A percentile compares a stretch with the other conserved stretches of the same genome.
Evolutionary conservation across 108 stramenopile species (phyloP).

Genomic region (Asterionellopsis glacialis): DNA sequence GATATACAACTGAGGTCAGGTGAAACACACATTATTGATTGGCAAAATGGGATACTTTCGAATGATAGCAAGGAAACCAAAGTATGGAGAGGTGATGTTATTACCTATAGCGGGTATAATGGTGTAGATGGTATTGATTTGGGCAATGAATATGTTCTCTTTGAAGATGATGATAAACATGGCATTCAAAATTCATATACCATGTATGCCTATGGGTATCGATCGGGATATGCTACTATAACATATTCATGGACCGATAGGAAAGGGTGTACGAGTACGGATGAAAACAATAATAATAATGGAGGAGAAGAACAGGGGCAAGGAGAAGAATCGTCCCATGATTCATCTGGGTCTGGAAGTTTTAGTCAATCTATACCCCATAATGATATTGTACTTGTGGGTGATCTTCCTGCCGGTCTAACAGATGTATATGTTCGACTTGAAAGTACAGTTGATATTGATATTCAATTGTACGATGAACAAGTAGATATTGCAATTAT

Average conservation of each 20-base stretch:
- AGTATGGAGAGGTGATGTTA: neutral
- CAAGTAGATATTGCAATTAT: neutral
- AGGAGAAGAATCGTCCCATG: neutral
- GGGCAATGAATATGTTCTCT: neutral
- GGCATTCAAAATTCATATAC: neutral
- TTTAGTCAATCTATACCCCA: neutral
- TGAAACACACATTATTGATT: neutral
- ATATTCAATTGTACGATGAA: neutral
- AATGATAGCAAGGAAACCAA: neutral
- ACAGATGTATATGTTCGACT: slow-evolving; percentile 1
- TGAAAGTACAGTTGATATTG: neutral
- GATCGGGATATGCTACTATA: neutral
- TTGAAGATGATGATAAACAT: neutral
- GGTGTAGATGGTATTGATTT: neutral
- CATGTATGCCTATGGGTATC: slow-evolving; percentile 1
- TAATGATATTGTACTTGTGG: neutral
- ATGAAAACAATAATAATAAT: no score
- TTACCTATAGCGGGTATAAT: neutral
- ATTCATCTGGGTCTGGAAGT: neutral
- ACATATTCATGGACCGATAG: neutral
- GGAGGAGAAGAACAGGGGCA: no score
- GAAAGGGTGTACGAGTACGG: neutral
- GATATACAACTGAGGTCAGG: neutral
- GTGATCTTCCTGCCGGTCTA: neutral
- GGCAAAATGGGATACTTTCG: neutral